These are phyloP conservation scores for Monosporozyma unispora DNA, from an alignment of 805 yeast genomes.

Conservation along the genomic window DNA sequence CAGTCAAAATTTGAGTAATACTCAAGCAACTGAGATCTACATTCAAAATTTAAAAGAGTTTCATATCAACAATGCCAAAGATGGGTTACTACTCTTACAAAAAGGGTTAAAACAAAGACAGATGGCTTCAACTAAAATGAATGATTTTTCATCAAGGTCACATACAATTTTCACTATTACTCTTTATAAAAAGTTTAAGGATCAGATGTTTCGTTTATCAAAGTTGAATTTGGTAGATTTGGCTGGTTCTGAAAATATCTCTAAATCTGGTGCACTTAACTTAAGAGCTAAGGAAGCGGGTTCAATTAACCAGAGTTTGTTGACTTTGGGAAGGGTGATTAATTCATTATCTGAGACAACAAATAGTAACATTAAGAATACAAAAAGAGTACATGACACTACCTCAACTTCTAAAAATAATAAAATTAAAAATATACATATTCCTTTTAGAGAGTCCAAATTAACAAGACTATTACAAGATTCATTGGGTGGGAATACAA, in stretches of 20 bases:
- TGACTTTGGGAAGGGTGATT: conserved; percentile 84
- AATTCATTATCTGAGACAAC: conserved; percentile 51
- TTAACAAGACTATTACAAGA: conserved; percentile 68
- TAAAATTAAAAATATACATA: conserved; percentile 42
- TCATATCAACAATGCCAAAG: conserved; percentile 42
- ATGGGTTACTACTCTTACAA: conserved; percentile 47
- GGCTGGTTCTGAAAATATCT: conserved; percentile 91
- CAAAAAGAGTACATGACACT: background rate
- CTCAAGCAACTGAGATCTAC: conserved; percentile 31
- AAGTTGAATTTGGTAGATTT: conserved; percentile 85
- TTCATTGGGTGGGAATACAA: conserved; percentile 80
- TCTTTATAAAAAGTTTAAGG: conserved; percentile 42
- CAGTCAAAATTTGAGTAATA: background rate
- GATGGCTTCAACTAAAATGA: conserved; percentile 66
- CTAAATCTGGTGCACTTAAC: conserved; percentile 77
- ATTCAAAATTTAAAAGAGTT: conserved; percentile 62
- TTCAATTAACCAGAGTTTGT: conserved; percentile 76
- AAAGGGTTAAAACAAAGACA: conserved; percentile 52
- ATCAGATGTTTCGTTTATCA: conserved; percentile 44
- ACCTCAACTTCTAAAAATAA: background rate
- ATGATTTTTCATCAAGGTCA: conserved; percentile 64
- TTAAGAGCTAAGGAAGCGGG: conserved; percentile 92
- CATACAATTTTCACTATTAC: conserved; percentile 68
- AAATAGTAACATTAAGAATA: background rate
- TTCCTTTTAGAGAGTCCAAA: conserved; percentile 82